phyloP scores from a whole-genome alignment of 2,329 filamentous ascomycete species.

The Neofusicoccum umdonicola region DNA sequence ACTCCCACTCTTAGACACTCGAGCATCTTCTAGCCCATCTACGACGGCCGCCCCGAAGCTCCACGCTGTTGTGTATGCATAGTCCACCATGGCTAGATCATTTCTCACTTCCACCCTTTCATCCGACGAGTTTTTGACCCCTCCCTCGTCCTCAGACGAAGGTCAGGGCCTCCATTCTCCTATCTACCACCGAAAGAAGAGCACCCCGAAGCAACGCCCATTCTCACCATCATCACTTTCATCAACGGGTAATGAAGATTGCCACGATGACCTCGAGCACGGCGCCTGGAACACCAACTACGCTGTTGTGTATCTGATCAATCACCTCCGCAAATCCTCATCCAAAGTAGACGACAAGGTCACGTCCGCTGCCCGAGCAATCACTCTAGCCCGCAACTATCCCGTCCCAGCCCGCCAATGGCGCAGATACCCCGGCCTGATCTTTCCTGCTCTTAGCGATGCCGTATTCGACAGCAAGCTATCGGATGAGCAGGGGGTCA shows the following conservation, averaged over 20 bases:
- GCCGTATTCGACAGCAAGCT: slow-evolving; percentile 38
- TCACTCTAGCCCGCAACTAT: slow-evolving; percentile 23
- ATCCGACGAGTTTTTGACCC: background rate
- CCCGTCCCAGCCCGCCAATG: slow-evolving; percentile 22
- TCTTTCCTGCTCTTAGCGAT: slow-evolving; percentile 39
- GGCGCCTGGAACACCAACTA: slow-evolving; percentile 41
- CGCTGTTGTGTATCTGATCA: slow-evolving; percentile 40
- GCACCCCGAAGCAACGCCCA: background rate
- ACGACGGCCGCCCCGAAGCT: no score
- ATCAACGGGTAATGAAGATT: no score
- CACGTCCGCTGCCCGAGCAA: slow-evolving; percentile 18
- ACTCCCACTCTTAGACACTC: no score
- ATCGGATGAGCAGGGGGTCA: slow-evolving; percentile 33
- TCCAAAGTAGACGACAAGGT: slow-evolving; percentile 12
- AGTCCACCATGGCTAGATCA: background rate
- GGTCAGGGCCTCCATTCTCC: background rate
- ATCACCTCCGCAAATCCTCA: slow-evolving; percentile 26
- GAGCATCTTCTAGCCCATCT: no score
- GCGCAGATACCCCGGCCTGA: slow-evolving; percentile 30
- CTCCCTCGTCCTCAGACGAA: background rate
- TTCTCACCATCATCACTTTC: no score
- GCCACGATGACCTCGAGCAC: slow-evolving; percentile 17
- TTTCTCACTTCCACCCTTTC: background rate
- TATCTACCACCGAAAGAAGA: background rate
- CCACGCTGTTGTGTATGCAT: no score